Evolutionary conservation across 495 filamentous ascomycete genomes (phyloP), one percentile per base, ranked within the genome.

Genomic region (Penicillium paradoxum): DNA sequence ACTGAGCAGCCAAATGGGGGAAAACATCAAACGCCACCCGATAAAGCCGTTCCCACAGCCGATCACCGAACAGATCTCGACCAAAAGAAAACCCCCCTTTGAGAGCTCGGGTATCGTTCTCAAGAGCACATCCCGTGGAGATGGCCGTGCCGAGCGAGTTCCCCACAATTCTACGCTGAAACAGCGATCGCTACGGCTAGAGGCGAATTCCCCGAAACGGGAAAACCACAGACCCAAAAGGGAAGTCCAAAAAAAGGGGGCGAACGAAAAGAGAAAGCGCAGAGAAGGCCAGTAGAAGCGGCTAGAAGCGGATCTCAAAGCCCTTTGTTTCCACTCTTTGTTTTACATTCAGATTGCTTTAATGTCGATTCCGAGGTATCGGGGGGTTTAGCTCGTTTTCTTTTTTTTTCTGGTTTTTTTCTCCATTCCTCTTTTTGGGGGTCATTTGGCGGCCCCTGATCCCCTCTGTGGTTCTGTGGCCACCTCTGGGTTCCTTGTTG

Each of bases 111-210:
- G 24, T 27, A 27, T 27, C 24, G 24, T 27, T 27, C 24, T 27
- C 24, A 27, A 32, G 29, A 53, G 39, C 6, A 44, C 50, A 41
- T 47, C 48, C 54, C 33, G 48, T 57, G 54, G 45, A 53, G 45
- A 3, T 36, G 30, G 27, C 34, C 34, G 57, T 63, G 60, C 57
- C 45, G 48, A 27, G n/a, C 41, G 45, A 27, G 42, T 25, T 56
- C 63, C 63, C 63, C 63, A 65, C 59, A 65, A 51, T 47, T 51
- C 45, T 54, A 65, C 43, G 37, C 57, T 65, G 63, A 65, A 65
- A 65, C 63, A 54, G 45, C 63, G 56, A 58, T 29, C 50, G 29
- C 48, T 63, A 59, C 60, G 57, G 59, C 63, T 65, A 51, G 24
- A 27, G 52, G 62, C 56, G 42, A 7, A 42, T 22, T 29, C 38